Base-by-base conservation (phyloP, 2,329 filamentous ascomycete genomes). In the Bipolaris zeicola region DNA sequence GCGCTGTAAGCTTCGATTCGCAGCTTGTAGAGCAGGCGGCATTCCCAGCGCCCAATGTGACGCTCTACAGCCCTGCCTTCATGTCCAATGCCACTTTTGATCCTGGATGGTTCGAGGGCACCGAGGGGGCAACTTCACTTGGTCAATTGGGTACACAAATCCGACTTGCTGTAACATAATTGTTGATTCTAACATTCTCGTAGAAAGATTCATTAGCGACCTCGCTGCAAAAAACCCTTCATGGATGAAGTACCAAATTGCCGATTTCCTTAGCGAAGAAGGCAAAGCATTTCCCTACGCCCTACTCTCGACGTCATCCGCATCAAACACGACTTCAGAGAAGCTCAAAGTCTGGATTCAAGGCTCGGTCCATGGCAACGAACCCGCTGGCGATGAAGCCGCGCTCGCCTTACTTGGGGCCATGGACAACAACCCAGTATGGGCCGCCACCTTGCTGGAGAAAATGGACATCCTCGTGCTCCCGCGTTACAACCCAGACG, bases 261-360 rank as follows among this genome's bases (percentile, higher is more conserved):
- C 69, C 6, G 61, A 68, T 2, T 76, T 73, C 44, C 34, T 66
- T 5, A 72, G 69, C 26, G 73, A 77, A 52, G 74, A 76, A 42
- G 72, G 70, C 22, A 64, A 66, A 6, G 54, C 62, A 5, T 71
- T 76, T 50, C 70, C 70, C 1, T 75, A 75, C 36, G 60, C 72
- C 41, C 67, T 62, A 41, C 69, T 74, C 4, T 67, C 67, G 2
- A 63, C 65, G 24, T 24, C 50, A 8, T 52, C 62, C 1, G 18
- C 58, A 3, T 31, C 31, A 2, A 47, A 45, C 10, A 8, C 36
- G 1, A 50, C 51, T 5, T 53, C 64, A 37, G 52, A 52, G n/a
- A 77, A 77, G 49, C 39, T 77, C 10, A 63, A 67, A 20, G 67
- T 77, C 13, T 77, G 73, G 69, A 67, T 77, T 4, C 75, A 77